Evolutionary conservation across 2,329 filamentous ascomycete species (phyloP).

Genomic region (Aspergillus clavatus): DNA sequence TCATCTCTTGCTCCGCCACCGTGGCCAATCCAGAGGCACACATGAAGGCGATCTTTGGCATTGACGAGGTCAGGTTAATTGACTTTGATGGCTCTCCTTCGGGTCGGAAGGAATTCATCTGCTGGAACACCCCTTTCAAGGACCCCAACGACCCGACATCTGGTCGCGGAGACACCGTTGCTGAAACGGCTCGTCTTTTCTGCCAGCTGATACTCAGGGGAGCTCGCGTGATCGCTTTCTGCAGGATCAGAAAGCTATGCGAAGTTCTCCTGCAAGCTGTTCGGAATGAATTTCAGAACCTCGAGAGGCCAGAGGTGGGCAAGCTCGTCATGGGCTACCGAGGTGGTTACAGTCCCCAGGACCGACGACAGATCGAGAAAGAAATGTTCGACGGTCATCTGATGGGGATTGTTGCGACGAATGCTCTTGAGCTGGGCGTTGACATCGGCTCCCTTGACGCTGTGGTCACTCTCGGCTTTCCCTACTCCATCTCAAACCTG

Average conservation of each 20-base stretch:
- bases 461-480: slow-evolving; percentile 89
- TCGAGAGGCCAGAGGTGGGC: slow-evolving; percentile 71
- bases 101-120: slow-evolving; percentile 88
- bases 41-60: slow-evolving; percentile 90
- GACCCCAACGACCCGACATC: slow-evolving; percentile 82
- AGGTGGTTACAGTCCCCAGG: slow-evolving; percentile 89
- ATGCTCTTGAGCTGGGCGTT: slow-evolving; percentile 85
- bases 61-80: slow-evolving; percentile 72
- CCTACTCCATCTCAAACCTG: slow-evolving; percentile 90
- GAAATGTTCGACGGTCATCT: slow-evolving; percentile 98
- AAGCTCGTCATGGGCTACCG: slow-evolving; percentile 89
- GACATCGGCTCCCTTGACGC: slow-evolving; percentile 94
- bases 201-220: slow-evolving; percentile 84
- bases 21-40: slow-evolving; percentile 89
- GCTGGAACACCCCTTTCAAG: slow-evolving; percentile 95
- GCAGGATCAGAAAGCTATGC: slow-evolving; percentile 79
- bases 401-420: slow-evolving; percentile 89
- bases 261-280: slow-evolving; percentile 78
- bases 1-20: slow-evolving; percentile 94
- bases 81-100: slow-evolving; percentile 92
- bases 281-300: slow-evolving; percentile 66
- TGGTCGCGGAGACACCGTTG: slow-evolving; percentile 75
- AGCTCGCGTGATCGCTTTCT: slow-evolving; percentile 89
- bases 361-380: slow-evolving; percentile 78
- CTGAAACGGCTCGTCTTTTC: slow-evolving; percentile 84